A percentile compares a stretch with the other conserved stretches of the same genome.
Conservation (phyloP, 345 rosid genomes). For the Populus pruinosa region DNA sequence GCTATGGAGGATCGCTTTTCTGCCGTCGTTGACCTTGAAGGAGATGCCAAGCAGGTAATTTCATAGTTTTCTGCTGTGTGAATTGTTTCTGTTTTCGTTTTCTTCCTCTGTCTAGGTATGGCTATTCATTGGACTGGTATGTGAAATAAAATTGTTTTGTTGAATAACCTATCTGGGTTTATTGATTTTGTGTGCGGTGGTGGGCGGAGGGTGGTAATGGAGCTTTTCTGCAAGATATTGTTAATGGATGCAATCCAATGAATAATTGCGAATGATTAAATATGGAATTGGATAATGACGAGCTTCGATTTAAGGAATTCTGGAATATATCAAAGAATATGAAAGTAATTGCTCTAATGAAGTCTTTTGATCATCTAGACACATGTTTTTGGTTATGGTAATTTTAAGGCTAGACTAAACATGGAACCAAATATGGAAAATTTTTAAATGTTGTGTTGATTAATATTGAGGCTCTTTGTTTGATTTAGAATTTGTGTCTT, state of each 20-base stretch:
- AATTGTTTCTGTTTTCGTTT: no score
- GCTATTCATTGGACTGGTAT: neutral
- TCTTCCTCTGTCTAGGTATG: neutral
- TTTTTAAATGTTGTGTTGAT: neutral
- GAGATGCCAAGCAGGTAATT: conserved; percentile 63
- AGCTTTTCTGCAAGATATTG: neutral
- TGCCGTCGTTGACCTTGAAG: conserved; percentile 47
- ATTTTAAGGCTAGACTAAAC: neutral
- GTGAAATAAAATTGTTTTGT: neutral
- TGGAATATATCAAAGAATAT: neutral
- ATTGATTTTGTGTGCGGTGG: neutral
- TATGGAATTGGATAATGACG: neutral
- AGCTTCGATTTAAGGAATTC: neutral
- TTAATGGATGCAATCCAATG: neutral
- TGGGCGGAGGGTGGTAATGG: neutral
- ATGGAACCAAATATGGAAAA: no score
- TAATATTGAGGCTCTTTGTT: neutral
- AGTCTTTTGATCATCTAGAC: neutral
- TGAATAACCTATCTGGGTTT: neutral
- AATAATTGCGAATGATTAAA: neutral
- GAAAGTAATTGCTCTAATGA: neutral
- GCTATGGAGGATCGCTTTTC: conserved; percentile 93
- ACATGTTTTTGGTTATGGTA: neutral
- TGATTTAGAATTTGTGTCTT: neutral
- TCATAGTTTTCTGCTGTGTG: no score